phyloP scores from a whole-genome alignment of 2,329 filamentous ascomycete species.

The Aspergillus glaucus region DNA sequence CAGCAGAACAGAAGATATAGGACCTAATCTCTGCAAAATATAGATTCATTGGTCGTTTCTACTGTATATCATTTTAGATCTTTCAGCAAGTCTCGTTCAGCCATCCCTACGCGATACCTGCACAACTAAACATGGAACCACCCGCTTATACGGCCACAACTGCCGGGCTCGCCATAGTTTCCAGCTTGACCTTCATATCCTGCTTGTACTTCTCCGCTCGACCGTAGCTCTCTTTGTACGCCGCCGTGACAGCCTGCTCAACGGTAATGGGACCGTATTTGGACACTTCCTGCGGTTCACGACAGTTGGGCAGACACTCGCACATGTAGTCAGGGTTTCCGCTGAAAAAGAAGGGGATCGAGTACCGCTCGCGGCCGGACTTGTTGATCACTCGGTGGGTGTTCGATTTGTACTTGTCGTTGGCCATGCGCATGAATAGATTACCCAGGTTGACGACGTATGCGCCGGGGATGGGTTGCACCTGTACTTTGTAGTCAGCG shows the following conservation, averaged over 20 bases:
- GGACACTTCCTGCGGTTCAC: conserved; percentile 25
- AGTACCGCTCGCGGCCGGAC: conserved; percentile 34
- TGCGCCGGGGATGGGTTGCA: conserved; percentile 21
- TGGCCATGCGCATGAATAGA: conserved; percentile 39
- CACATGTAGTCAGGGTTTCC: conserved; percentile 41
- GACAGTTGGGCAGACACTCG: conserved; percentile 39
- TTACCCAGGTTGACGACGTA: conserved; percentile 32
- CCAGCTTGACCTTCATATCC: conserved; percentile 20
- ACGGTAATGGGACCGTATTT: conserved; percentile 42
- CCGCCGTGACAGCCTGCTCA: conserved; percentile 33
- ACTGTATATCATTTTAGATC: too few species aligned
- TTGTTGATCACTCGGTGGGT: conserved; percentile 40
- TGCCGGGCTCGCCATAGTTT: neutral
- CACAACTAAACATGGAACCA: neutral
- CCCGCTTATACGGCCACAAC: neutral
- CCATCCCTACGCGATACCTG: too few species aligned
- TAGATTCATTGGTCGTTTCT: too few species aligned
- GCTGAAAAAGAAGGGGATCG: conserved; percentile 40
- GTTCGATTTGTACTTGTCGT: conserved; percentile 38
- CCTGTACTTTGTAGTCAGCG: conserved; percentile 6
- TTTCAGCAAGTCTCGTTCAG: too few species aligned
- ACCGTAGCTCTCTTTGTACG: conserved; percentile 41
- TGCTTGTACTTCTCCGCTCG: conserved; percentile 37
- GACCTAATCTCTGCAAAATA: too few species aligned
- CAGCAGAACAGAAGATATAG: too few species aligned